These are phyloP conservation scores for Annona cherimola DNA, from an alignment of 164 flowering plant genomes.

Conservation along the genomic window DNA sequence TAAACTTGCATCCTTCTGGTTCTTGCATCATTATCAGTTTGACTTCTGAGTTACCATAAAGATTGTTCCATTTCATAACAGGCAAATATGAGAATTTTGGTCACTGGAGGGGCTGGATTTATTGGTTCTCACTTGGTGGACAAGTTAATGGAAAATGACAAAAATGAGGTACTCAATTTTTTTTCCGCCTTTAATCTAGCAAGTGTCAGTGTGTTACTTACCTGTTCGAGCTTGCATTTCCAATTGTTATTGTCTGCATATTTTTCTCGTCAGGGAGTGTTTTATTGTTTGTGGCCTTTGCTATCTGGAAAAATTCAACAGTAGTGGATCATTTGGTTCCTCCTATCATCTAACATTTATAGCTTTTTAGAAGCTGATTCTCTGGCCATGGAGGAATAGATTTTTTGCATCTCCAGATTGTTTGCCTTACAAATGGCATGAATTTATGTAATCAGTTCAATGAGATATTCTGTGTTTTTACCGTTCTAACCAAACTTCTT, in stretches of 20 bases:
- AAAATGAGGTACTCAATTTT: conserved; percentile 54
- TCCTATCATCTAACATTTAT: background rate
- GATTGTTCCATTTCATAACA: conserved; percentile 18
- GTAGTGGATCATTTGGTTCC: background rate
- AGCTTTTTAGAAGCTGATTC: background rate
- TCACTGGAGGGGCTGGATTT: conserved; percentile 98
- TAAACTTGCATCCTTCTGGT: conserved; percentile 11
- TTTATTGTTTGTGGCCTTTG: background rate
- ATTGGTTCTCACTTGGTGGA: conserved; percentile 94
- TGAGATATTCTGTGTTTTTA: background rate
- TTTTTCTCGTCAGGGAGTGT: background rate
- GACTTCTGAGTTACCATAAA: background rate
- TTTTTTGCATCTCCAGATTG: background rate
- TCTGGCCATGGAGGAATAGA: background rate
- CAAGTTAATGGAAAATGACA: conserved; percentile 70
- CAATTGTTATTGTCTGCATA: background rate
- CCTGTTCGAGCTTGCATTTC: background rate
- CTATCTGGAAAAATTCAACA: background rate
- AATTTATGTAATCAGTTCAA: no score
- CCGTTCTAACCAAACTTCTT: background rate
- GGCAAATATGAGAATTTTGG: conserved; percentile 74
- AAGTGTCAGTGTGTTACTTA: background rate
- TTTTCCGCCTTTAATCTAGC: background rate
- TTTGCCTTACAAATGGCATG: background rate
- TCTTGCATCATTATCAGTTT: background rate